phyloP scores from a whole-genome alignment of 805 yeast genomes.

The Starmerella vitae region DNA sequence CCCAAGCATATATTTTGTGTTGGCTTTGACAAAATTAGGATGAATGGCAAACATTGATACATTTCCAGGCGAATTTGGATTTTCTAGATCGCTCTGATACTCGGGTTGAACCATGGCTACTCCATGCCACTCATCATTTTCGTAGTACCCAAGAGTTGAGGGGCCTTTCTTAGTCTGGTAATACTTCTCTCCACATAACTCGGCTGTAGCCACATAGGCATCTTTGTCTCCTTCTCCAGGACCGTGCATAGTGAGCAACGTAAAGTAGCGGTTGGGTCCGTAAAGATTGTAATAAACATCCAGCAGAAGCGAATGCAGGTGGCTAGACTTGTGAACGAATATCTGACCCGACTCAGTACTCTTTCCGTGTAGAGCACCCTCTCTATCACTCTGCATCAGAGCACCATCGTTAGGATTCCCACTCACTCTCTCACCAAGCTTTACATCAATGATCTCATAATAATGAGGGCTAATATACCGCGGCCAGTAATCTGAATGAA shows the following conservation, averaged over 20 bases:
- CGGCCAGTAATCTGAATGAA: slow-evolving; percentile 85
- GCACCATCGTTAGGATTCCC: slow-evolving; percentile 26
- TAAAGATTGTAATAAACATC: slow-evolving; percentile 50
- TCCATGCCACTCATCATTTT: slow-evolving; percentile 8
- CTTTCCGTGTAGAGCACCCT: slow-evolving; percentile 50
- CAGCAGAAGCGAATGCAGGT: slow-evolving; percentile 42
- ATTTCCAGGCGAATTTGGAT: too few species aligned
- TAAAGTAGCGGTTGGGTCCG: slow-evolving; percentile 47
- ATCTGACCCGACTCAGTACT: slow-evolving; percentile 61
- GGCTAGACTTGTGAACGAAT: slow-evolving; percentile 42
- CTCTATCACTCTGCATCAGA: slow-evolving; percentile 39
- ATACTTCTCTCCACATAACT: slow-evolving; percentile 42
- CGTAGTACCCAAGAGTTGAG: slow-evolving; percentile 26
- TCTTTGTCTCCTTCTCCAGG: slow-evolving; percentile 73
- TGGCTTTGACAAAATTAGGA: slow-evolving; percentile 11
- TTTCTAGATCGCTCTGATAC: slow-evolving; percentile 43
- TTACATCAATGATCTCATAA: slow-evolving; percentile 51
- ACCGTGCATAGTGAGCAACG: slow-evolving; percentile 43
- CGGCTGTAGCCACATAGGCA: slow-evolving; percentile 57
- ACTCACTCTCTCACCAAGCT: slow-evolving; percentile 31
- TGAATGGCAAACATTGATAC: slow-evolving; percentile 5
- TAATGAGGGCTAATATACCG: slow-evolving; percentile 62
- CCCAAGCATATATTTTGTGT: slow-evolving; percentile 6
- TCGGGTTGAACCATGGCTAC: slow-evolving; percentile 52
- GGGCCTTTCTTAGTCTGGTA: slow-evolving; percentile 36